These are phyloP conservation scores for Nakazawaea ernobii DNA, from an alignment of 805 yeast genomes.

Conservation along the genomic window DNA sequence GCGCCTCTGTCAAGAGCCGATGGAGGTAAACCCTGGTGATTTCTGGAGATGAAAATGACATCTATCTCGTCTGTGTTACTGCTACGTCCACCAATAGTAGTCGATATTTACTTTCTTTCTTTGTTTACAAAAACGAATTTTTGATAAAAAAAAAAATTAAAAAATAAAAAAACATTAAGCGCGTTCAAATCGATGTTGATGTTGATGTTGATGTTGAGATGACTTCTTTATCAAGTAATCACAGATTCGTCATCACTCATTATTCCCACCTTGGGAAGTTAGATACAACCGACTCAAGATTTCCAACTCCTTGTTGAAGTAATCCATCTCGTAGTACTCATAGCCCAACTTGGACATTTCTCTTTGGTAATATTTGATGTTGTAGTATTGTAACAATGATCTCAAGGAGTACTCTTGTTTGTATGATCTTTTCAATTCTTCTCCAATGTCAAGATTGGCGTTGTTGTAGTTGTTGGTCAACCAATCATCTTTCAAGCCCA, in stretches of 20 bases:
- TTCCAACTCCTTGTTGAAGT: constrained; percentile 36
- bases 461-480: constrained; percentile 74
- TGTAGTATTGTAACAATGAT: constrained; percentile 72
- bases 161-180: too few species aligned
- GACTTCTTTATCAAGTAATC: not conserved
- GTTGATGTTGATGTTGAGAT: not conserved
- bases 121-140: not conserved
- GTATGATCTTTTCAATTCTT: constrained; percentile 68
- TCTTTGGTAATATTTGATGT: constrained; percentile 48
- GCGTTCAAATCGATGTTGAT: too few species aligned
- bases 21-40: constrained; percentile 27
- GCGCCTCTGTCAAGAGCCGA: constrained; percentile 29
- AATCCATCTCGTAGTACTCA: constrained; percentile 31
- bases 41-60: constrained; percentile 12
- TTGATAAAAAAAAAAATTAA: too few species aligned
- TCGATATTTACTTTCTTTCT: not conserved
- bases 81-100: not conserved
- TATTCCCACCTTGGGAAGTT: not conserved
- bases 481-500: constrained; percentile 82
- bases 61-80: not conserved
- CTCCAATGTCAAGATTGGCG: constrained; percentile 70
- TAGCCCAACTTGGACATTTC: constrained; percentile 57
- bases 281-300: constrained; percentile 10
- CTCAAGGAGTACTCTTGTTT: constrained; percentile 84
- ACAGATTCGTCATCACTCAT: not conserved